Evolutionary conservation across 2,329 filamentous ascomycete species (phyloP).

Genomic region (Trichoderma sp.): DNA sequence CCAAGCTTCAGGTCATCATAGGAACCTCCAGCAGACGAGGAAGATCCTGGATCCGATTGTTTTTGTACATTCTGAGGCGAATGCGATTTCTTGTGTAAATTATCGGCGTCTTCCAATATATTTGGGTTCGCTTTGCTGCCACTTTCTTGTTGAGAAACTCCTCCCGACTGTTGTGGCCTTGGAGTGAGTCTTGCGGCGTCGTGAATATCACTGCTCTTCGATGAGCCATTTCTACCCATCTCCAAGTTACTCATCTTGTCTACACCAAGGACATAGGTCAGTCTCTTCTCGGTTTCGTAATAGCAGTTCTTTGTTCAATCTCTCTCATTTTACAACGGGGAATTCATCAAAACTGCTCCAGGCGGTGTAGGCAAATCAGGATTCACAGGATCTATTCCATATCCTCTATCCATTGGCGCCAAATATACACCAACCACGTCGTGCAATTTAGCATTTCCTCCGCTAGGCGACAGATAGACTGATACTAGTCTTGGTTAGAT

Average conservation of each 20-base stretch:
- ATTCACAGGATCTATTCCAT: neutral
- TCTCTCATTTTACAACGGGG: neutral
- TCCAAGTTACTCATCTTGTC: neutral
- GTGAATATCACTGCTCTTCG: neutral
- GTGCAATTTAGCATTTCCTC: neutral
- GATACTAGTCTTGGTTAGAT: neutral
- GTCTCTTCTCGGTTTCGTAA: neutral
- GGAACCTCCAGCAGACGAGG: neutral
- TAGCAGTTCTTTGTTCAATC: neutral
- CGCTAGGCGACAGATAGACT: neutral
- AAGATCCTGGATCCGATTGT: neutral
- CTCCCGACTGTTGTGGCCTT: neutral
- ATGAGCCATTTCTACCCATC: neutral
- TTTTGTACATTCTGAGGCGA: neutral
- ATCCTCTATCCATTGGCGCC: neutral
- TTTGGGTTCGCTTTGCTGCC: neutral
- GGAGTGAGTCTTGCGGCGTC: neutral
- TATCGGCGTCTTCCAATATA: neutral
- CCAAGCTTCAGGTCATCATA: neutral
- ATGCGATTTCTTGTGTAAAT: neutral
- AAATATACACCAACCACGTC: neutral
- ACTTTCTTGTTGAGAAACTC: neutral
- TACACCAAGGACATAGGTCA: neutral
- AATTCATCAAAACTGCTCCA: neutral
- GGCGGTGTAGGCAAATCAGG: neutral